Evolutionary conservation across 2,329 filamentous ascomycete genomes (phyloP).

Genomic region (Colletotrichum sojae): DNA sequence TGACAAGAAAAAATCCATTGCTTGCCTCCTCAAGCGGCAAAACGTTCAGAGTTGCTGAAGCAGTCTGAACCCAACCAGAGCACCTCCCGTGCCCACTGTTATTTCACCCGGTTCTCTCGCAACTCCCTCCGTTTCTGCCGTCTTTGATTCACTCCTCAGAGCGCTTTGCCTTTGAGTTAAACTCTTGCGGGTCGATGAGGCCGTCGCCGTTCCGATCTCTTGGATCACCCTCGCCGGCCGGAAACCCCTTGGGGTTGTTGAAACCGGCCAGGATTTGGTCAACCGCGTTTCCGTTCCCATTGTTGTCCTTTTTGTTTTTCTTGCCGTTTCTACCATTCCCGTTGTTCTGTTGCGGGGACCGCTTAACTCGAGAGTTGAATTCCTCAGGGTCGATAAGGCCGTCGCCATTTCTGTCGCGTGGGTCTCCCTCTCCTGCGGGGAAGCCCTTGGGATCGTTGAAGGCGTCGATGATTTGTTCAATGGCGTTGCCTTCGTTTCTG

Average conservation of each 20-base stretch:
- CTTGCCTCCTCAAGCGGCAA: too few relatives aligned
- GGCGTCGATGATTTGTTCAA: background rate
- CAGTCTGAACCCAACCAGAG: too few relatives aligned
- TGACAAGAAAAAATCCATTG: too few relatives aligned
- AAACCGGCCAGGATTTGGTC: background rate
- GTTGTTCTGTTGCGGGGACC: conserved; percentile 2
- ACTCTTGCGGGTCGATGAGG: conserved; percentile 1
- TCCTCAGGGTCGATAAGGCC: conserved; percentile 4
- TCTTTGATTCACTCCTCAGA: too few relatives aligned
- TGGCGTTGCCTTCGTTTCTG: background rate
- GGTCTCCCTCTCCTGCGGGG: conserved; percentile 1
- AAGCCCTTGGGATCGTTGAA: conserved; percentile 3
- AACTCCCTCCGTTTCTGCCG: too few relatives aligned
- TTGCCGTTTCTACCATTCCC: background rate
- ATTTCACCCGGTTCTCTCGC: too few relatives aligned
- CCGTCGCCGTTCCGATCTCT: background rate
- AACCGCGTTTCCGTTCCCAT: background rate
- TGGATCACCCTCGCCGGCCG: background rate
- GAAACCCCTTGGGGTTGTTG: conserved; percentile 1
- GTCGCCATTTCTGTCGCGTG: background rate
- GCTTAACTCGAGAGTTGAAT: background rate
- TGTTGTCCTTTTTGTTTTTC: background rate
- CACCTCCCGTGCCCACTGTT: too few relatives aligned
- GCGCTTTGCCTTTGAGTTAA: background rate
- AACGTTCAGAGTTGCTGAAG: too few relatives aligned